Evolutionary conservation across 257 asterid species (phyloP).

Genomic region (Salvia splendens): DNA sequence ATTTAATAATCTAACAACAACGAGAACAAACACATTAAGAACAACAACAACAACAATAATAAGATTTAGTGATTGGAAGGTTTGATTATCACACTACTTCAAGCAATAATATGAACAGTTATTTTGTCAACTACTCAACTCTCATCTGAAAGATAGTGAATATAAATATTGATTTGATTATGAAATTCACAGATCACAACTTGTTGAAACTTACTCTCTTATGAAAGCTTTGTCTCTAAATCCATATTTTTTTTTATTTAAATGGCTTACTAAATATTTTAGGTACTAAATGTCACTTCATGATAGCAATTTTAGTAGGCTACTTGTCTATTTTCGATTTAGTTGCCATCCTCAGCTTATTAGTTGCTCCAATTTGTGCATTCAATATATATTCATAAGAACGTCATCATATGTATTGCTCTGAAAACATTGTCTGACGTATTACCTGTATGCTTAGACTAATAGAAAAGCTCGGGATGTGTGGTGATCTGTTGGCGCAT

Average conservation of each 20-base stretch:
- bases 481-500: background rate
- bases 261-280: constrained; percentile 17
- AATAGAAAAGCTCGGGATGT: constrained; percentile 7
- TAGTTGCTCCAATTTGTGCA: background rate
- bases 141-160: constrained; percentile 11
- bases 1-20: background rate
- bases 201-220: constrained; percentile 1
- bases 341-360: constrained; percentile 11
- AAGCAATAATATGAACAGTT: too few relatives aligned
- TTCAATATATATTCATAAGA: constrained; percentile 4
- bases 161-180: constrained; percentile 7
- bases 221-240: constrained; percentile 15
- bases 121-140: background rate
- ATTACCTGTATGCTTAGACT: constrained; percentile 8
- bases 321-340: constrained; percentile 14
- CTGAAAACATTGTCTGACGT: constrained; percentile 7
- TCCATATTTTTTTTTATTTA: constrained; percentile 1
- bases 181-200: background rate
- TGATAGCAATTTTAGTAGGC: constrained; percentile 2
- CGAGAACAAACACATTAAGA: background rate
- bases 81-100: too few relatives aligned
- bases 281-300: constrained; percentile 6
- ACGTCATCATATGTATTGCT: constrained; percentile 5
- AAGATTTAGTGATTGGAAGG: too few relatives aligned
- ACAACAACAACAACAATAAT: too few relatives aligned